phyloP scores from a whole-genome alignment of 257 asterid genomes.

The Solanum peruvianum region DNA sequence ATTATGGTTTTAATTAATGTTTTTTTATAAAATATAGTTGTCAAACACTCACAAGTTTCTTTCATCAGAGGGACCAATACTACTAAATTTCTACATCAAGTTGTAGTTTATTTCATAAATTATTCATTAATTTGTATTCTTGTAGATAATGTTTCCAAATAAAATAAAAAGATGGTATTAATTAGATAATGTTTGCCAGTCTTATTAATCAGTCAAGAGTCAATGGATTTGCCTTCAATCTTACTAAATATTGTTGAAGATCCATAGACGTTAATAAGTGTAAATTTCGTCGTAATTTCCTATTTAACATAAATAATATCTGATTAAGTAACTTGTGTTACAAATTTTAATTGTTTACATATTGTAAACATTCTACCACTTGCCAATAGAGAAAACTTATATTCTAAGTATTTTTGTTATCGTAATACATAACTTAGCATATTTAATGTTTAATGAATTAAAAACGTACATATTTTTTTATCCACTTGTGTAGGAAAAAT shows the following conservation, averaged over 20 bases:
- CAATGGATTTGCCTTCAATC: constrained; percentile 10
- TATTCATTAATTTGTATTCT: background rate
- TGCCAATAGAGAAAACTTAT: background rate
- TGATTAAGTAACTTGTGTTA: background rate
- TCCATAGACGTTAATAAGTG: background rate
- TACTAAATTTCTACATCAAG: background rate
- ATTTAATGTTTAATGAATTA: background rate
- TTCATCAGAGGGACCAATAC: background rate
- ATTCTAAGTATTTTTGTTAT: background rate
- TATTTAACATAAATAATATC: background rate
- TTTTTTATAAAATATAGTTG: background rate
- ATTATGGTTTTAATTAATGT: background rate
- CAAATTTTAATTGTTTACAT: background rate
- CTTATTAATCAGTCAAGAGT: constrained; percentile 1
- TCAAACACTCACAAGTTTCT: background rate
- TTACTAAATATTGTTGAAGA: constrained; percentile 2
- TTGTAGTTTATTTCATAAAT: background rate
- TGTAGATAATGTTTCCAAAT: background rate
- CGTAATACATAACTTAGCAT: background rate
- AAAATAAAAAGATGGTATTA: background rate
- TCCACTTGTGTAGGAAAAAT: background rate
- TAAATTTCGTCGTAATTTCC: background rate
- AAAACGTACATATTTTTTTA: too few species aligned
- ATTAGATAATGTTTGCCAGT: background rate
- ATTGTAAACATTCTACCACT: background rate